Evolutionary conservation across 805 yeast species (phyloP).

Genomic region (Sungouiozyma ichnusensis): DNA sequence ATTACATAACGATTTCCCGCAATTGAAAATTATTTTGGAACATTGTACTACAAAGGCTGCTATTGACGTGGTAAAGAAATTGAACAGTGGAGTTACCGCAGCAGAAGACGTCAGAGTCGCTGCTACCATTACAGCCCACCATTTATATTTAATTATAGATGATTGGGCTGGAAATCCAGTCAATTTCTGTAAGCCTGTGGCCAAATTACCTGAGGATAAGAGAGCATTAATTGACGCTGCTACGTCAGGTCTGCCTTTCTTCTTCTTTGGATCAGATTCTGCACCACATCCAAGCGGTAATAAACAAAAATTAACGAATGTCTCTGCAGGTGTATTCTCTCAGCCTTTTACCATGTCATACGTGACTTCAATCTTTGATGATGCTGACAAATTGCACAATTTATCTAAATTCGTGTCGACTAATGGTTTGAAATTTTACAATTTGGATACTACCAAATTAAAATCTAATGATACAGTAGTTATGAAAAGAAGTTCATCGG

Average conservation of each 20-base stretch:
- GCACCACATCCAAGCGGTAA: constrained; percentile 89
- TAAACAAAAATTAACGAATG: constrained; percentile 69
- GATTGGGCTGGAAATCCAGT: constrained; percentile 95
- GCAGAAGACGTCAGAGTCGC: constrained; percentile 50
- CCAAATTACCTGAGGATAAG: constrained; percentile 80
- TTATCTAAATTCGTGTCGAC: constrained; percentile 67
- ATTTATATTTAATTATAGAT: constrained; percentile 77
- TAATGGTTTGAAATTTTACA: constrained; percentile 64
- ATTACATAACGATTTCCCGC: constrained; percentile 75
- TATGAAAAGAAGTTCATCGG: constrained; percentile 42
- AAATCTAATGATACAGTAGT: constrained; percentile 39
- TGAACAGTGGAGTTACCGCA: constrained; percentile 39
- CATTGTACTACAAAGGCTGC: constrained; percentile 94
- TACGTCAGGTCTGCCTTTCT: constrained; percentile 80
- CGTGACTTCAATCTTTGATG: constrained; percentile 77
- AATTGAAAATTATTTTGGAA: constrained; percentile 76
- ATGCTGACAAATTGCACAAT: constrained; percentile 48
- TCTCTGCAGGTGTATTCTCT: constrained; percentile 97
- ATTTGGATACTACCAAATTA: constrained; percentile 36
- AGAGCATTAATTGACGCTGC: constrained; percentile 80
- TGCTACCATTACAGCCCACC: constrained; percentile 95
- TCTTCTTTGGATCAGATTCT: constrained; percentile 94
- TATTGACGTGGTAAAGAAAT: constrained; percentile 56
- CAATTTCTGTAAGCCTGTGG: constrained; percentile 96
- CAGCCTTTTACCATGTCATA: constrained; percentile 76